These are phyloP conservation scores for Leishmania guyanensis DNA, from an alignment of 208 protist species.

Conservation along the genomic window DNA sequence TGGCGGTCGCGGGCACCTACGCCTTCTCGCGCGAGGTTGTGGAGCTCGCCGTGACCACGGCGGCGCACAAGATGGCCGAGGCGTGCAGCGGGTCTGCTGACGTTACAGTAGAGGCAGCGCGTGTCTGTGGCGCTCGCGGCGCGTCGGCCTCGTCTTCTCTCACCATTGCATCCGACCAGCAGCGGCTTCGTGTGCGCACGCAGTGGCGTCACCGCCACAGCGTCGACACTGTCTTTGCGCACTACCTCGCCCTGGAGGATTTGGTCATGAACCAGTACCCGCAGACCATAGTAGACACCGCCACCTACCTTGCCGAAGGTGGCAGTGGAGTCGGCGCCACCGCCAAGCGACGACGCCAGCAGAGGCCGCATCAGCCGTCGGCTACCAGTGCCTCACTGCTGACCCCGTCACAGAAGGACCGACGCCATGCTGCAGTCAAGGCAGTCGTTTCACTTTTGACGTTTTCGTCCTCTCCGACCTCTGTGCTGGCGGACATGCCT, in stretches of 20 bases:
- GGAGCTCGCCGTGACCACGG: slow-evolving; percentile 27
- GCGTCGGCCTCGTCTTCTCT: slow-evolving; percentile 7
- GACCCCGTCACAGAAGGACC: slow-evolving; percentile 22
- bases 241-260: slow-evolving; percentile 34
- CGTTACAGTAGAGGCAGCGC: slow-evolving; percentile 2
- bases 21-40: slow-evolving; percentile 50
- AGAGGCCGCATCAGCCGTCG: neutral
- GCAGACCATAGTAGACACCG: slow-evolving; percentile 26
- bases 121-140: neutral
- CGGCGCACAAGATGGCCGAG: slow-evolving; percentile 37
- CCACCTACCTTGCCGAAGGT: slow-evolving; percentile 31
- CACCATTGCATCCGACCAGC: slow-evolving; percentile 29
- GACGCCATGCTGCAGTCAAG: slow-evolving; percentile 30
- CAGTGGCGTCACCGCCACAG: slow-evolving; percentile 29
- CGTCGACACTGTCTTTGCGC: slow-evolving; percentile 22
- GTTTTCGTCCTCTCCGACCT: slow-evolving; percentile 16
- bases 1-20: slow-evolving; percentile 47
- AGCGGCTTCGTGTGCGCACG: slow-evolving; percentile 27
- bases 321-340: slow-evolving; percentile 2
- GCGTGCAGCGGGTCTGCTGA: slow-evolving; percentile 21
- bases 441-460: slow-evolving; percentile 38
- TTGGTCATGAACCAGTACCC: slow-evolving; percentile 26
- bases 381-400: neutral
- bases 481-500: slow-evolving; percentile 7
- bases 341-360: slow-evolving; percentile 2